Base-by-base conservation (phyloP, 176 grass and related monocot genomes). In the Triticum monococcum region DNA sequence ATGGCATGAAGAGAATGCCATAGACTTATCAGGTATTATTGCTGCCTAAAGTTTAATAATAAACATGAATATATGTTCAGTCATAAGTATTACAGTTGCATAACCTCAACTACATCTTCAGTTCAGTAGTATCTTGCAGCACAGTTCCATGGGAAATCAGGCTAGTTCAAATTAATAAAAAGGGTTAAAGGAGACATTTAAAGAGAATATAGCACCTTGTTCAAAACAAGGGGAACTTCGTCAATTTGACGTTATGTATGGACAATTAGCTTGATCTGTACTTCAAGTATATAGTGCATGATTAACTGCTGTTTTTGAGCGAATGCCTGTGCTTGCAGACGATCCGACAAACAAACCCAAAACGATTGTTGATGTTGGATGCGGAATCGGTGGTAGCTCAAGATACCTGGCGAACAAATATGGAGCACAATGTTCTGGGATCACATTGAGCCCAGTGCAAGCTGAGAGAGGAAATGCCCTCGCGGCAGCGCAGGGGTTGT, bases 361-460 rank as follows among this genome's bases (percentile, higher is more conserved):
- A 81, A 88, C 28, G 6, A 75, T 98, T 64, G 90, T 98, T 7
- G 97, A 98, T 32, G 94, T 98, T 20, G 97, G 97, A 5, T 96
- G 94, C 31, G 97, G 97, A 4, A 98, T 98, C 79, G 94, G 94
- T 56, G 97, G 97, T 23, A 98, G 97, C 81, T 98, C 97, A 26
- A 96, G 97, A 90, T 98, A 98, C 88, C 30, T 98, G 30, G 92
- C 88, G 11, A 92, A 88, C 3, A 98, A 98, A 82, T 98, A 94
- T 52, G 94, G 90, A 30, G 92, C 90, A 11, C 84, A 91, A 33
- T 96, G 96, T 78, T 40, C 72, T 12, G 93, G 93, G 33, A 92
- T 98, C 68, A 98, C 96, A 4, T 61, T 98, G 84, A 98, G 96
- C 68, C 96, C 92, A n/a, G 89, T 98, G 60, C 96, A 98, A 80